Evolutionary conservation across 768 basidiomycete genomes (phyloP).

Genomic region (Xerocomellus amylosporus): DNA sequence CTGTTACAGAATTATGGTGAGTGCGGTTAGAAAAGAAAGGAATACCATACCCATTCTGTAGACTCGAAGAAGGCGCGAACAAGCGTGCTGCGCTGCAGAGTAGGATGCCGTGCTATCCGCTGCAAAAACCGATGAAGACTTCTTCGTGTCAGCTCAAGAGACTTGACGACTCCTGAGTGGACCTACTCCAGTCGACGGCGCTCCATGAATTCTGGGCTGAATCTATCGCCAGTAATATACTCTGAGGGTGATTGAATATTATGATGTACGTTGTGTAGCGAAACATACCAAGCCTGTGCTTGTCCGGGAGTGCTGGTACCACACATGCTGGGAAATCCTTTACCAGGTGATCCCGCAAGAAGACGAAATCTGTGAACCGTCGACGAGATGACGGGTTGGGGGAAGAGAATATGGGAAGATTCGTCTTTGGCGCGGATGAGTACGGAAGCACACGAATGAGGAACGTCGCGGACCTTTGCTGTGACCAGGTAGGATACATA

Average conservation of each 20-base stretch:
- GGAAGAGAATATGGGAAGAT: constrained; percentile 80
- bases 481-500: constrained; percentile 93
- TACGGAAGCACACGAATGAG: background rate
- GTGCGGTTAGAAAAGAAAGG: background rate
- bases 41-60: constrained; percentile 86
- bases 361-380: constrained; percentile 96
- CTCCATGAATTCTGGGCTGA: constrained; percentile 97
- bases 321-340: constrained; percentile 97
- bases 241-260: constrained; percentile 46
- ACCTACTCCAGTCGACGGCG: constrained; percentile 82
- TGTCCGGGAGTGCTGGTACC: constrained; percentile 95
- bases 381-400: constrained; percentile 74
- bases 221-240: constrained; percentile 96
- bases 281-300: constrained; percentile 86
- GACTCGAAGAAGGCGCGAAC: constrained; percentile 95
- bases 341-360: constrained; percentile 81
- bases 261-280: background rate
- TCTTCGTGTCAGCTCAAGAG: constrained; percentile 6
- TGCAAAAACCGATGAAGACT: constrained; percentile 93
- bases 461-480: constrained; percentile 63
- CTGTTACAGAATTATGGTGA: constrained; percentile 39
- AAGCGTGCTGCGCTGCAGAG: constrained; percentile 84
- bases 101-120: constrained; percentile 90
- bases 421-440: constrained; percentile 58
- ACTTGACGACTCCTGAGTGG: background rate